Evolutionary conservation across 495 filamentous ascomycete species (phyloP).

Genomic region (Daldinia decipiens): DNA sequence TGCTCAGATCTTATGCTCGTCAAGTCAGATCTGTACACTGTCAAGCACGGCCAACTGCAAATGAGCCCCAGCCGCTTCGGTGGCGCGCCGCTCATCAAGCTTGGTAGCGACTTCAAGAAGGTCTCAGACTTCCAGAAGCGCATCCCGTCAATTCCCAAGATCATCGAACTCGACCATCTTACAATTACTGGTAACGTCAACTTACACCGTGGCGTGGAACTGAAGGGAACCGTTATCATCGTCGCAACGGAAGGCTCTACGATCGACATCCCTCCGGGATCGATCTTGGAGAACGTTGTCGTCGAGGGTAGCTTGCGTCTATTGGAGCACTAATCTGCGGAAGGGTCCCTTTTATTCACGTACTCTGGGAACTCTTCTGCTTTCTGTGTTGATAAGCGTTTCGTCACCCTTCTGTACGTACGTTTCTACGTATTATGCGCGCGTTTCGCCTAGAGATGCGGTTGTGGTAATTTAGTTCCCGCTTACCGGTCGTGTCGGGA

Average conservation of each 20-base stretch:
- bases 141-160: slow-evolving; percentile 95
- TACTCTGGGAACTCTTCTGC: neutral
- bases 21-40: slow-evolving; percentile 99
- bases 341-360: neutral
- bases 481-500: neutral
- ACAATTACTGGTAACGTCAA: slow-evolving; percentile 98
- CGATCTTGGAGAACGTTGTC: slow-evolving; percentile 97
- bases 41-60: slow-evolving; percentile 97
- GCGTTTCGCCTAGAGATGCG: neutral
- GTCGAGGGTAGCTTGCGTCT: slow-evolving; percentile 97
- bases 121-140: slow-evolving; percentile 99
- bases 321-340: slow-evolving; percentile 78
- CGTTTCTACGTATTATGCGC: slow-evolving; percentile 1
- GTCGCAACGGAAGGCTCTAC: slow-evolving; percentile 97
- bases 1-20: slow-evolving; percentile 99
- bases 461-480: neutral
- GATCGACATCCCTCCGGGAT: slow-evolving; percentile 96
- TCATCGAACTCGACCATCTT: slow-evolving; percentile 96
- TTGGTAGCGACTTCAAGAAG: slow-evolving; percentile 99
- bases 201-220: slow-evolving; percentile 89
- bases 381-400: slow-evolving; percentile 7
- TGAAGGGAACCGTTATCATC: slow-evolving; percentile 99
- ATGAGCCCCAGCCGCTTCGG: slow-evolving; percentile 97
- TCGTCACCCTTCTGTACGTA: neutral
- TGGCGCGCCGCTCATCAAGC: slow-evolving; percentile 98